These are phyloP conservation scores for Amphichorda felina DNA, from an alignment of 2,329 filamentous ascomycete genomes.

Conservation along the genomic window DNA sequence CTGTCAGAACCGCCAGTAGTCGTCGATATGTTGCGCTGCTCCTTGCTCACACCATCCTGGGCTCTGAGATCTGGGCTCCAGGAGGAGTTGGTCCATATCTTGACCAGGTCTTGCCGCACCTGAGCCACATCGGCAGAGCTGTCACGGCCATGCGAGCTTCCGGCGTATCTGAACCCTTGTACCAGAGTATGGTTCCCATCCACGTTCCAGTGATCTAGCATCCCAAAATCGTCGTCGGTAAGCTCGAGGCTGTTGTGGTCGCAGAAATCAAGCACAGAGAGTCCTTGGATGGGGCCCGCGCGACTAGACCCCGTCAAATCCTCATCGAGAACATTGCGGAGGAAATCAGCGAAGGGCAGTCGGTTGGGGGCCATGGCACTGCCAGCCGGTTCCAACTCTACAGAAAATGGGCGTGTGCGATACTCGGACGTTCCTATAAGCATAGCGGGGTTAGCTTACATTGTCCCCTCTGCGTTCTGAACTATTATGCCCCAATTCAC, in stretches of 20 bases:
- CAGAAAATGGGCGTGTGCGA: neutral
- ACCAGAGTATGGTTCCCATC: conserved; percentile 15
- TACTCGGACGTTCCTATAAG: conserved; percentile 1
- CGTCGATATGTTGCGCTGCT: conserved; percentile 13
- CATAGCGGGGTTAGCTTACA: conserved; percentile 1
- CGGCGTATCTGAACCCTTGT: conserved; percentile 4
- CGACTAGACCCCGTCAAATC: conserved; percentile 23
- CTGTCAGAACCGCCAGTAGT: conserved; percentile 15
- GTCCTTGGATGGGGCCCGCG: conserved; percentile 17
- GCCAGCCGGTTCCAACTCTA: conserved; percentile 8
- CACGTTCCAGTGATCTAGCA: conserved; percentile 36
- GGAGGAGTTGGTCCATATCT: conserved; percentile 36
- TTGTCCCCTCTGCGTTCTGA: neutral
- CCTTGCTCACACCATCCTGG: conserved; percentile 14
- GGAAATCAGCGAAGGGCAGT: conserved; percentile 35
- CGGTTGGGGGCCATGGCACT: conserved; percentile 16
- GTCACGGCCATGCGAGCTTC: conserved; percentile 10
- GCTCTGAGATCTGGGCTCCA: conserved; percentile 35
- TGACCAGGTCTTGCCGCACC: conserved; percentile 33
- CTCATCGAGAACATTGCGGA: conserved; percentile 38
- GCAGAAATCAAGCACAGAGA: conserved; percentile 36
- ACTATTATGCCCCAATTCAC: conserved; percentile 1
- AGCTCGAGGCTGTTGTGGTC: conserved; percentile 36
- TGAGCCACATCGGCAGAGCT: conserved; percentile 28
- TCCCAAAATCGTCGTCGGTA: conserved; percentile 38